Evolutionary conservation across 805 yeast species (phyloP).

Genomic region (Candida corydali): DNA sequence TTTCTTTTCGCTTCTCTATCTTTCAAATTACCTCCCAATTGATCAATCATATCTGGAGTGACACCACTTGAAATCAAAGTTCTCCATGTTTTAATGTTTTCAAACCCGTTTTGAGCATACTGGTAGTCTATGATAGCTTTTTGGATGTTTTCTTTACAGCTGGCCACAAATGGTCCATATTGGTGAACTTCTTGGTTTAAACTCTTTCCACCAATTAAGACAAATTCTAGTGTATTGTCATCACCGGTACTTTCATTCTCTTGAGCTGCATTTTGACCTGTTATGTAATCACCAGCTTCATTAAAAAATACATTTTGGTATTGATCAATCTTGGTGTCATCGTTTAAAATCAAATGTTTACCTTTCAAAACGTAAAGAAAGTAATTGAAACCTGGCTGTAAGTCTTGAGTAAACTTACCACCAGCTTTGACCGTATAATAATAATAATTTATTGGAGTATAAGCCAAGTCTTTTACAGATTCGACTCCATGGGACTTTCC

Average conservation of each 20-base stretch:
- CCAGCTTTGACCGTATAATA: conserved; percentile 63
- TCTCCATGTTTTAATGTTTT: conserved; percentile 58
- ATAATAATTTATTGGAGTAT: conserved; percentile 75
- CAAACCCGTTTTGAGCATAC: conserved; percentile 64
- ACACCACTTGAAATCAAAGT: conserved; percentile 43
- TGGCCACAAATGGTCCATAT: conserved; percentile 89
- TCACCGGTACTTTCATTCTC: conserved; percentile 17
- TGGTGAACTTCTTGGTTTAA: conserved; percentile 76
- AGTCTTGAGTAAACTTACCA: conserved; percentile 55
- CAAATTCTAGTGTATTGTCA: conserved; percentile 49
- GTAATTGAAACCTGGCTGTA: conserved; percentile 60
- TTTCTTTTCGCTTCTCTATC: conserved; percentile 21
- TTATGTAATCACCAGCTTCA: conserved; percentile 59
- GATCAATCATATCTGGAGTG: conserved; percentile 38
- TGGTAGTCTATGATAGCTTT: conserved; percentile 74
- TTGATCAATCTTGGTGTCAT: conserved; percentile 37
- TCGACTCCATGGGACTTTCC: conserved; percentile 77
- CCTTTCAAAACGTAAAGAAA: conserved; percentile 71
- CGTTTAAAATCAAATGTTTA: conserved; percentile 42
- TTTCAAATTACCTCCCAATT: conserved; percentile 30
- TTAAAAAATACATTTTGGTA: conserved; percentile 60
- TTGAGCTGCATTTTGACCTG: conserved; percentile 44
- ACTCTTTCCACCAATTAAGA: conserved; percentile 71
- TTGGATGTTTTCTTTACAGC: conserved; percentile 59
- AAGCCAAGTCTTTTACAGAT: conserved; percentile 69